phyloP scores from a whole-genome alignment of 306 rosid genomes.

The Quercus ilex region DNA sequence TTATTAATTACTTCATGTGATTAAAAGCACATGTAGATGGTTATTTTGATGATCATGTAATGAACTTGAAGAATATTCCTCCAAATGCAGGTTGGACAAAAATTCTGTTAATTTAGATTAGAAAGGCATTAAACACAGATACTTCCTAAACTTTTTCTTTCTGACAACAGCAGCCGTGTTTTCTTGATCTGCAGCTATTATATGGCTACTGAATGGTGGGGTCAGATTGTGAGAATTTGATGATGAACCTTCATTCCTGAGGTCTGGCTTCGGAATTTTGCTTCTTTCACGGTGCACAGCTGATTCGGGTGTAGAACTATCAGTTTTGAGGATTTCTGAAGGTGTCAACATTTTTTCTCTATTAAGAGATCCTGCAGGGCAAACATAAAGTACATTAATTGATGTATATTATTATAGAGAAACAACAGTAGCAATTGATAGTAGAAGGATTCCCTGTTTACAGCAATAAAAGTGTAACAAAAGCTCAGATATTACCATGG shows the following conservation, averaged over 20 bases:
- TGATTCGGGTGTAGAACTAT: neutral
- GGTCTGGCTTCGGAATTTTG: conserved; percentile 1
- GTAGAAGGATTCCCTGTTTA: neutral
- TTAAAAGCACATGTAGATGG: no score
- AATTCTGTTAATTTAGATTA: neutral
- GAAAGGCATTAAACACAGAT: conserved; percentile 14
- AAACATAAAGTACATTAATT: neutral
- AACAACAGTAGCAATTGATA: neutral
- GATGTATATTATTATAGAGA: no score
- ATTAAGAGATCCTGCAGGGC: neutral
- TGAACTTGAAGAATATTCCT: no score
- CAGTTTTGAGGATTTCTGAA: neutral
- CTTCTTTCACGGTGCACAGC: neutral
- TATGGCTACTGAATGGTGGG: neutral
- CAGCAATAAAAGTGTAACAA: neutral
- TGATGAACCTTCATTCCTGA: conserved; percentile 18
- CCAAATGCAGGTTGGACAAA: no score
- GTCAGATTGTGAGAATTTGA: neutral
- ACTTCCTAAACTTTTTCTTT: conserved; percentile 26
- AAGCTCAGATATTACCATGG: neutral
- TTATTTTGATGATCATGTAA: no score
- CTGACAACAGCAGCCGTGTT: neutral
- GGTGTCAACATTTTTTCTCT: neutral
- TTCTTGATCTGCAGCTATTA: neutral
- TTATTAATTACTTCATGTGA: no score